Percentiles rank a stretch among this genome's conserved stretches.
Evolutionary conservation across 345 rosid genomes (phyloP).

Genomic region (Nephelium lappaceum): DNA sequence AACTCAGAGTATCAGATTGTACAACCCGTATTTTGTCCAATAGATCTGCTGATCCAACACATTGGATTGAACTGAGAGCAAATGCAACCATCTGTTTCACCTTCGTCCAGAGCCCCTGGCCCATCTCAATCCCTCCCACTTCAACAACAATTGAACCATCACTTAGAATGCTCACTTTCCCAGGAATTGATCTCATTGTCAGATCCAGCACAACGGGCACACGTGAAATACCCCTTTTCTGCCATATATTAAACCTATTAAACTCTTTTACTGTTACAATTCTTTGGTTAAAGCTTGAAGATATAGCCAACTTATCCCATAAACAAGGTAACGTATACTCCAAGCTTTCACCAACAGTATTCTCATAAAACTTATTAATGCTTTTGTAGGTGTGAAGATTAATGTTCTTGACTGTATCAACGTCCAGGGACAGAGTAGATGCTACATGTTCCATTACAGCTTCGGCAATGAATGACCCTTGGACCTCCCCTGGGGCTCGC

Average conservation of each 20-base stretch:
- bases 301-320: conserved; percentile 65
- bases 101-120: conserved; percentile 97
- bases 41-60: conserved; percentile 45
- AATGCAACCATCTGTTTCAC: conserved; percentile 90
- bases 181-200: conserved; percentile 52
- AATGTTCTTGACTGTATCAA: conserved; percentile 61
- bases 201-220: conserved; percentile 62
- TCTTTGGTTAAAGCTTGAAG: conserved; percentile 56
- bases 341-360: conserved; percentile 45
- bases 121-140: conserved; percentile 90
- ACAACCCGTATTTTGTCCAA: conserved; percentile 68
- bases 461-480: conserved; percentile 83
- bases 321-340: conserved; percentile 74
- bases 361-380: conserved; percentile 53
- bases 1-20: conserved; percentile 71
- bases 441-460: conserved; percentile 80
- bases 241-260: conserved; percentile 57
- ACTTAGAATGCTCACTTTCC: conserved; percentile 77
- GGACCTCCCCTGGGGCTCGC: conserved; percentile 93
- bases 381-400: conserved; percentile 68
- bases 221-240: conserved; percentile 77
- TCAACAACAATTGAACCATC: conserved; percentile 90
- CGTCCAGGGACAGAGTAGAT: conserved; percentile 66
- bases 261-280: conserved; percentile 53
- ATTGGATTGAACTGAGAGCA: conserved; percentile 62